Evolutionary conservation across 108 stramenopile species (phyloP).

Genomic region (Nitzschia sp.): DNA sequence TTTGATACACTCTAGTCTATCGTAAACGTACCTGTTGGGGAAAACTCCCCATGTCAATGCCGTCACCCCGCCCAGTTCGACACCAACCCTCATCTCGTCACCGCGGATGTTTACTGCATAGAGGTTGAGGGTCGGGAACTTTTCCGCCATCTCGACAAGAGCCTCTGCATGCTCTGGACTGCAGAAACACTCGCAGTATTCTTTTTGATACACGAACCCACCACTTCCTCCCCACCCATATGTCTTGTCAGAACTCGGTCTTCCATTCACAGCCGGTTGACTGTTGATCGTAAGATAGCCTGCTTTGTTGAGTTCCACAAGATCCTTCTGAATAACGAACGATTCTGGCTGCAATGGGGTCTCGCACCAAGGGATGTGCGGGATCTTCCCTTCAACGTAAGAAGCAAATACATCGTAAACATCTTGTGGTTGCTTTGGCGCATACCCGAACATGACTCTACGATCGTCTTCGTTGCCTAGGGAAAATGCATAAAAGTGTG

Average conservation of each 20-base stretch:
- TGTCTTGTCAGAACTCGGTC: constrained; percentile 60
- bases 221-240: constrained; percentile 97
- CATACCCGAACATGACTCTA: constrained; percentile 90
- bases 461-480: constrained; percentile 86
- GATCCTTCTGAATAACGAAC: constrained; percentile 68
- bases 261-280: constrained; percentile 93
- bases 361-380: constrained; percentile 96
- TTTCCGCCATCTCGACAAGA: constrained; percentile 63
- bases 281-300: constrained; percentile 95
- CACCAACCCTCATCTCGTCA: constrained; percentile 51
- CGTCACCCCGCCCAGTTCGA: constrained; percentile 68
- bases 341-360: constrained; percentile 93
- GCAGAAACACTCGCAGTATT: constrained; percentile 95
- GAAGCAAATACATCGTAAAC: constrained; percentile 91
- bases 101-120: constrained; percentile 82
- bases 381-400: constrained; percentile 91
- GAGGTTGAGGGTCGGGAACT: constrained; percentile 65
- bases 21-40: constrained; percentile 60
- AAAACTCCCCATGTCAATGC: constrained; percentile 93
- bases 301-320: constrained; percentile 80
- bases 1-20: constrained; percentile 37
- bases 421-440: constrained; percentile 71
- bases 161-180: constrained; percentile 67
- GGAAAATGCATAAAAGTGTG: constrained; percentile 85
- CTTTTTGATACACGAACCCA: constrained; percentile 96